Conservation (phyloP, 495 filamentous ascomycete species). For the Trichoderma virens region DNA sequence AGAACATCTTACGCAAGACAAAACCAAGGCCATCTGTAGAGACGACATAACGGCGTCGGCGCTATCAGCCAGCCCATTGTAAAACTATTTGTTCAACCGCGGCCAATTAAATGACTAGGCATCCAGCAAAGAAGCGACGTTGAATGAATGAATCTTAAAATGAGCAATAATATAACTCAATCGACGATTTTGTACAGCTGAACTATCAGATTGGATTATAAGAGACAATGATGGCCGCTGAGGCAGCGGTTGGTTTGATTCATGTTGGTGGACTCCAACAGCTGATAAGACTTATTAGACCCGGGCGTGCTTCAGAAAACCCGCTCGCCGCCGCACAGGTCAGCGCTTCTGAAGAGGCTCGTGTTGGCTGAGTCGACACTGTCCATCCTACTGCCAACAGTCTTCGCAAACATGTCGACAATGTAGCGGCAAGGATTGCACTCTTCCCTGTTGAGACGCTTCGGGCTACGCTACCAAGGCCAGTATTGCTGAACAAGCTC, state of each 20-base stretch:
- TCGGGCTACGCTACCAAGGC: conserved; percentile 1
- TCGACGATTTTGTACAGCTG: no score
- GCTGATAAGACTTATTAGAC: neutral
- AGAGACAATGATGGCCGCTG: no score
- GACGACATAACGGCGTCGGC: no score
- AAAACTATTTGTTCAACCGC: no score
- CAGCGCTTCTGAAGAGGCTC: neutral
- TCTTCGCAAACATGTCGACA: neutral
- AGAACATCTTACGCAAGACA: no score
- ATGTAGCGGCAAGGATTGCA: neutral
- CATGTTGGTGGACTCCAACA: neutral
- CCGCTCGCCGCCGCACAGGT: neutral
- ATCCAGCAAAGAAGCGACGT: no score
- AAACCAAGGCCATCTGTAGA: no score
- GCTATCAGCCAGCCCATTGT: no score
- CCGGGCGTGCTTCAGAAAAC: neutral
- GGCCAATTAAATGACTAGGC: no score
- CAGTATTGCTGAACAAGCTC: neutral
- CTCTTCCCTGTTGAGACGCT: neutral
- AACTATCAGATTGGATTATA: no score
- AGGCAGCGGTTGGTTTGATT: neutral
- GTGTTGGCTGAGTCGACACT: neutral
- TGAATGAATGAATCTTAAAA: no score
- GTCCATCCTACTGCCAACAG: neutral
- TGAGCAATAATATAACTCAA: no score